Percentiles rank a stretch among this genome's conserved stretches.
These are phyloP conservation scores for Penicillium antarcticum DNA, from an alignment of 495 filamentous ascomycete species.

Conservation along the genomic window DNA sequence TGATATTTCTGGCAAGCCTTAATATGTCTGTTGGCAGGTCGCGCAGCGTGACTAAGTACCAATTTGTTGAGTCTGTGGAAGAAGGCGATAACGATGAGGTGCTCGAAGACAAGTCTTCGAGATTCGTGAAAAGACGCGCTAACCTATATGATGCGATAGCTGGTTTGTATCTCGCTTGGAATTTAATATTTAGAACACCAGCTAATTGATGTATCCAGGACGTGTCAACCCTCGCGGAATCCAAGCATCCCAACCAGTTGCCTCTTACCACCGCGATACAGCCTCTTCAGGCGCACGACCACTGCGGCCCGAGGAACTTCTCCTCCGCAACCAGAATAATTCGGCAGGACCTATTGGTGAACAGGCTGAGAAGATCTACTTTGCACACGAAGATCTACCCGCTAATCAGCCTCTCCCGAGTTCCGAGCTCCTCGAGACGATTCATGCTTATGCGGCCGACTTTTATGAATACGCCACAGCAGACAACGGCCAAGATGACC, in stretches of 20 bases:
- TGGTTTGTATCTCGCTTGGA: slow-evolving; percentile 43
- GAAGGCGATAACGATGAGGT: neutral
- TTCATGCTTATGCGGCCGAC: slow-evolving; percentile 71
- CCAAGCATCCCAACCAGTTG: slow-evolving; percentile 27
- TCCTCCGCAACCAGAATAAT: slow-evolving; percentile 62
- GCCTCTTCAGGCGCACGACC: slow-evolving; percentile 48
- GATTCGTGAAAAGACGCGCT: slow-evolving; percentile 27
- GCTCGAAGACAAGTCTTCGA: slow-evolving; percentile 4
- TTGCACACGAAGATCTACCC: slow-evolving; percentile 51
- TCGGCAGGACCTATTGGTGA: slow-evolving; percentile 52
- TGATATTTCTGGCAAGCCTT: slow-evolving; percentile 1
- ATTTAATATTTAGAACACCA: neutral
- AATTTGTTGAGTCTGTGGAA: slow-evolving; percentile 13
- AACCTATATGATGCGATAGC: slow-evolving; percentile 80
- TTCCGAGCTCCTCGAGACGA: slow-evolving; percentile 68
- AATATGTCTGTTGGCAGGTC: slow-evolving; percentile 24
- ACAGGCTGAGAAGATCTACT: slow-evolving; percentile 68
- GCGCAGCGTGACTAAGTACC: slow-evolving; percentile 20
- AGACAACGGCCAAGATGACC: slow-evolving; percentile 42
- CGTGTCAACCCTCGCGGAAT: slow-evolving; percentile 46
- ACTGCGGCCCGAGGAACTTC: slow-evolving; percentile 69
- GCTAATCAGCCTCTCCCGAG: slow-evolving; percentile 59
- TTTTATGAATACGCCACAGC: slow-evolving; percentile 55
- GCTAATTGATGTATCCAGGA: slow-evolving; percentile 32
- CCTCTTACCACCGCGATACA: slow-evolving; percentile 49